These are phyloP conservation scores for Blepharisma stoltei DNA, from an alignment of 73 alveolate genomes.

Conservation along the genomic window DNA sequence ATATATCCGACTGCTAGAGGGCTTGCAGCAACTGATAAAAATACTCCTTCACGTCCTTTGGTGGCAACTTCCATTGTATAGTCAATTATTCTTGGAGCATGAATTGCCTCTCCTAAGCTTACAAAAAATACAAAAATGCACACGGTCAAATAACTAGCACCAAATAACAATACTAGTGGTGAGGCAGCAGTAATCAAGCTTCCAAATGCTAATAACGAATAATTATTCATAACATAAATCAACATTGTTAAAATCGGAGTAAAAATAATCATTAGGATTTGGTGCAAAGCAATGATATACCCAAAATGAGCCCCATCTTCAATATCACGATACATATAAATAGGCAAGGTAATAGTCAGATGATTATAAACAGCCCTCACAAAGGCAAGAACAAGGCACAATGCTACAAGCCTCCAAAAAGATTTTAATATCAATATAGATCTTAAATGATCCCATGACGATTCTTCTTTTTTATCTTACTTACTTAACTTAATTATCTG, in stretches of 20 bases:
- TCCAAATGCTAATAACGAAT: not conserved
- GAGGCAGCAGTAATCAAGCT: conserved; percentile 3
- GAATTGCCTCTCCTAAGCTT: conserved; percentile 10
- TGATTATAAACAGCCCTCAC: not conserved
- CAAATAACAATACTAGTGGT: not conserved
- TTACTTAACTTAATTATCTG: no score
- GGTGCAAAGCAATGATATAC: not conserved
- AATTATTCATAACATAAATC: not conserved
- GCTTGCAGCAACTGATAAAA: conserved; percentile 6
- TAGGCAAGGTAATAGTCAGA: not conserved
- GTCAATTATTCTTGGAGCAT: conserved; percentile 1
- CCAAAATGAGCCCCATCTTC: conserved; percentile 25
- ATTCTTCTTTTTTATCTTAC: not conserved
- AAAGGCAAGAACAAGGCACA: not conserved
- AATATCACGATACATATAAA: conserved; percentile 20
- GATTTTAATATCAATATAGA: not conserved
- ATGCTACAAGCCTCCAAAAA: not conserved
- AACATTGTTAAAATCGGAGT: conserved; percentile 1
- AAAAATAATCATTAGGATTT: not conserved
- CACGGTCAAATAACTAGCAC: not conserved
- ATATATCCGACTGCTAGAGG: not conserved
- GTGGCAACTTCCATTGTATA: conserved; percentile 21
- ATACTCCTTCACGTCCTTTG: not conserved
- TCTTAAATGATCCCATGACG: not conserved
- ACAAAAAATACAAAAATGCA: not conserved